A percentile compares a stretch with the other conserved stretches of the same genome.
These are phyloP conservation scores for Aspergillus luchuensis DNA, from an alignment of 2,329 filamentous ascomycete species.

Conservation along the genomic window DNA sequence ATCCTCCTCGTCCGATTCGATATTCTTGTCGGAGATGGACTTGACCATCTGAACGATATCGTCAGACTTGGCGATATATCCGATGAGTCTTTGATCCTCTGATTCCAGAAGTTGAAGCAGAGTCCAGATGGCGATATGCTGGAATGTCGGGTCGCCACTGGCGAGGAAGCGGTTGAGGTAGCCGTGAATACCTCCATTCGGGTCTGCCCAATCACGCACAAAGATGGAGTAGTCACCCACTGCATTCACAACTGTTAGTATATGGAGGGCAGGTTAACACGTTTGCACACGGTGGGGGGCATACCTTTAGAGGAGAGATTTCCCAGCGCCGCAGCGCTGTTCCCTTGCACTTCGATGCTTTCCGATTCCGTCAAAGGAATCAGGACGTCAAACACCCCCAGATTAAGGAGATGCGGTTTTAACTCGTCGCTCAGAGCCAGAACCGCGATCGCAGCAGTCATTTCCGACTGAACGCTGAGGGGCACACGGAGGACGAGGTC, in stretches of 20 bases:
- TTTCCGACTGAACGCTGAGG: slow-evolving; percentile 93
- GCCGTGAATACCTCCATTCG: slow-evolving; percentile 90
- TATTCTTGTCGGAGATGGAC: slow-evolving; percentile 82
- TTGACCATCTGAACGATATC: slow-evolving; percentile 92
- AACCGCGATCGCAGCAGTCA: slow-evolving; percentile 99
- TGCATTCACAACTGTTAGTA: slow-evolving; percentile 45
- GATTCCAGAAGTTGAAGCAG: slow-evolving; percentile 93
- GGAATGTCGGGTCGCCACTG: slow-evolving; percentile 94
- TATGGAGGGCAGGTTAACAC: background rate
- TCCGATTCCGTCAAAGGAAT: slow-evolving; percentile 93
- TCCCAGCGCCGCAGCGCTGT: slow-evolving; percentile 91
- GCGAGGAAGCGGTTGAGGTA: slow-evolving; percentile 91
- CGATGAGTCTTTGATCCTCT: slow-evolving; percentile 85
- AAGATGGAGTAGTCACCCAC: slow-evolving; percentile 97
- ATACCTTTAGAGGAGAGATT: slow-evolving; percentile 96
- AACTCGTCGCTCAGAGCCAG: slow-evolving; percentile 93
- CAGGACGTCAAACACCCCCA: slow-evolving; percentile 93
- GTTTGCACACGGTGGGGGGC: slow-evolving; percentile 19
- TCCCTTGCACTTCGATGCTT: slow-evolving; percentile 97
- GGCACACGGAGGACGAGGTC: slow-evolving; percentile 92
- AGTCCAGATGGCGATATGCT: slow-evolving; percentile 99
- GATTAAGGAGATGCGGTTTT: slow-evolving; percentile 83
- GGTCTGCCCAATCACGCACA: slow-evolving; percentile 88
- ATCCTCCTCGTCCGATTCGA: slow-evolving; percentile 83
- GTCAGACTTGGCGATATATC: slow-evolving; percentile 83